Percentiles rank a stretch among this genome's conserved stretches.
These are phyloP conservation scores for Phylloporus rhodoxanthus DNA, from an alignment of 768 basidiomycete genomes.

Conservation along the genomic window DNA sequence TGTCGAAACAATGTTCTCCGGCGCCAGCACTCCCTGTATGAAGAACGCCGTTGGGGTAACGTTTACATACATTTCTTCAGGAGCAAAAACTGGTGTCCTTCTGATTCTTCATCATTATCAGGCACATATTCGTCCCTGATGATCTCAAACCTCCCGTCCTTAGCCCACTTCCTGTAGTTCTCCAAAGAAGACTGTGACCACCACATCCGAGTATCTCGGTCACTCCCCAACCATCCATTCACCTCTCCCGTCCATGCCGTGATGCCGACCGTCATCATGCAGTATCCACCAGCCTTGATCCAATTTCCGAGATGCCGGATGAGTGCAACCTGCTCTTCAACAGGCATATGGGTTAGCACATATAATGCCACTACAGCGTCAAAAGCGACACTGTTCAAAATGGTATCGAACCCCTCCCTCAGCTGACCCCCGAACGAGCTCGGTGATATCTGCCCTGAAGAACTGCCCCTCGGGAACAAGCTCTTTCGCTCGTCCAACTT, in stretches of 20 bases:
- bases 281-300: slow-evolving; percentile 1
- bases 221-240: not conserved
- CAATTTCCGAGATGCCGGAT: slow-evolving; percentile 18
- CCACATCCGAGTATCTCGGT: not conserved
- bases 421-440: not conserved
- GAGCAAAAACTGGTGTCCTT: slow-evolving; percentile 8
- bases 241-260: slow-evolving; percentile 1
- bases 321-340: slow-evolving; percentile 7
- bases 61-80: slow-evolving; percentile 9
- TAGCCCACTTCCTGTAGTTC: slow-evolving; percentile 7
- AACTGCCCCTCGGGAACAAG: slow-evolving; percentile 5
- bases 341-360: slow-evolving; percentile 5
- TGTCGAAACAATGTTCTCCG: not conserved
- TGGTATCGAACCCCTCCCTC: not conserved
- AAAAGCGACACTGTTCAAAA: not conserved
- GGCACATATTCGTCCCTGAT: slow-evolving; percentile 7
- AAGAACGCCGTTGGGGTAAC: not conserved
- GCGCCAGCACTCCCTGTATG: too few species aligned
- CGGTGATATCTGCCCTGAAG: slow-evolving; percentile 5
- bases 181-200: slow-evolving; percentile 5
- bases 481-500: slow-evolving; percentile 5
- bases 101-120: not conserved
- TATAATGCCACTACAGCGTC: slow-evolving; percentile 4
- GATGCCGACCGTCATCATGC: slow-evolving; percentile 8
- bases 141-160: slow-evolving; percentile 6